These are phyloP conservation scores for Boletus chippewaensis DNA, from an alignment of 1,284 basidiomycete species.

Conservation along the genomic window DNA sequence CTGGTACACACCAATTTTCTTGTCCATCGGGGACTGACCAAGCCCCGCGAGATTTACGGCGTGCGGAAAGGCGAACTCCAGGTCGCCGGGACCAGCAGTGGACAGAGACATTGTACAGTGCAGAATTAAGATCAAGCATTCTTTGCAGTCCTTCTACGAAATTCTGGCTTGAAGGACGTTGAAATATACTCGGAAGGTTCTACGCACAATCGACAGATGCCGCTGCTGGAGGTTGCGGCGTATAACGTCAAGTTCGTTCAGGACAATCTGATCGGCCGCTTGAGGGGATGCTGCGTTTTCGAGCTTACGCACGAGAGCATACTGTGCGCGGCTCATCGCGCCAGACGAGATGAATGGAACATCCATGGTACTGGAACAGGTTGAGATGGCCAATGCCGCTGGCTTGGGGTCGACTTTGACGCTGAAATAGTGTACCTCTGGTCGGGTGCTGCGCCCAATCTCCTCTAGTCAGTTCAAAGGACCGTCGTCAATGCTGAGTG, in stretches of 20 bases:
- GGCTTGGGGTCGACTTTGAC: not conserved
- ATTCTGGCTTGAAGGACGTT: constrained; percentile 12
- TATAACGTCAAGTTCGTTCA: constrained; percentile 52
- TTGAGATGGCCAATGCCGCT: not conserved
- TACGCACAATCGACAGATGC: constrained; percentile 46
- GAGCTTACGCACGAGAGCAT: constrained; percentile 61
- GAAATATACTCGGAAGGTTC: constrained; percentile 2
- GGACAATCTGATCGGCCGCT: constrained; percentile 51
- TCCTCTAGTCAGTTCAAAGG: not conserved
- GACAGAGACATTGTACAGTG: constrained; percentile 57
- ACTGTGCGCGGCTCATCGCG: constrained; percentile 65
- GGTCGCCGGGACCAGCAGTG: constrained; percentile 34
- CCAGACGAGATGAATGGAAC: constrained; percentile 70
- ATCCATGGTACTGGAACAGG: constrained; percentile 42
- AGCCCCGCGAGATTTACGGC: constrained; percentile 68
- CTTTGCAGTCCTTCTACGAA: constrained; percentile 50
- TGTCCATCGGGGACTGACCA: constrained; percentile 53
- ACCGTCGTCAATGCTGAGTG: not conserved
- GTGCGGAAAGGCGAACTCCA: constrained; percentile 64
- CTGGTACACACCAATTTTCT: constrained; percentile 52
- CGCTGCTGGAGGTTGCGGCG: constrained; percentile 44
- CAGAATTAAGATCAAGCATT: constrained; percentile 56
- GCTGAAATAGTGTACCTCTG: constrained; percentile 20
- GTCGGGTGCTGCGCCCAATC: constrained; percentile 7
- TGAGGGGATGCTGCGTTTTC: constrained; percentile 51